Evolutionary conservation across 129 eudicot species (phyloP), one percentile per base, ranked within the genome.

Genomic region (Chrysanthemum lavandulifolium): DNA sequence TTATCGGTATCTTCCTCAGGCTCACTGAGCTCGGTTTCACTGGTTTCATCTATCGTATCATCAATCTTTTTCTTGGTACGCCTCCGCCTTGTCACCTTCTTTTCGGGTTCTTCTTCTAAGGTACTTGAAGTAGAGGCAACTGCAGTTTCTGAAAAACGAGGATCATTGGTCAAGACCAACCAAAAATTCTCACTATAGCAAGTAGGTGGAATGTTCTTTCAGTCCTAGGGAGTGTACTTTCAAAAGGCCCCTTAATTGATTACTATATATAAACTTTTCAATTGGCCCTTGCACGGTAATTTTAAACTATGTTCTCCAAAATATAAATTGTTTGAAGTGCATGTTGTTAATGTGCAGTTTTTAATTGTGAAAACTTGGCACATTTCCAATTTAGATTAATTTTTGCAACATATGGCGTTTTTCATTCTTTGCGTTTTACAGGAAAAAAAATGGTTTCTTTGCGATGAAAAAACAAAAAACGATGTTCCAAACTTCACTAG

Each of bases 41-140:
- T 84, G 51, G 70, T 78, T 68, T 83, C 78, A 60, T 73, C 77
- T 63, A 61, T 68, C 16, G 74, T 65, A 48, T 52, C 73, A 29
- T 76, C 84, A 12, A 73, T 47, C 71, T 73, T 67, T 81, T 88
- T 88, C 87, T 83, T 90, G 4, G 86, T 78, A 77, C 87, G 88
- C 64, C 88, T 81, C 55, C 83, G 83, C 78, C 87, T 87, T 19
- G 83, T 80, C 57, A 75, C 79, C 72, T 84, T 83, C 65, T 87
- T 89, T 62, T 77, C 85, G 0, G 83, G 79, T 57, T 86, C 81
- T 69, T 71, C 84, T 29, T 76, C 86, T 66, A 68, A 65, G 71
- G 65, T 75, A 73, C 83, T 79, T 14, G 92, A 73, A 48, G 82
- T 64, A 54, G 82, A 71, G 60, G 82, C 70, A 55, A 71, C 53